These are phyloP conservation scores for Schizopora paradoxa DNA, from an alignment of 1,284 basidiomycete species.

Conservation along the genomic window DNA sequence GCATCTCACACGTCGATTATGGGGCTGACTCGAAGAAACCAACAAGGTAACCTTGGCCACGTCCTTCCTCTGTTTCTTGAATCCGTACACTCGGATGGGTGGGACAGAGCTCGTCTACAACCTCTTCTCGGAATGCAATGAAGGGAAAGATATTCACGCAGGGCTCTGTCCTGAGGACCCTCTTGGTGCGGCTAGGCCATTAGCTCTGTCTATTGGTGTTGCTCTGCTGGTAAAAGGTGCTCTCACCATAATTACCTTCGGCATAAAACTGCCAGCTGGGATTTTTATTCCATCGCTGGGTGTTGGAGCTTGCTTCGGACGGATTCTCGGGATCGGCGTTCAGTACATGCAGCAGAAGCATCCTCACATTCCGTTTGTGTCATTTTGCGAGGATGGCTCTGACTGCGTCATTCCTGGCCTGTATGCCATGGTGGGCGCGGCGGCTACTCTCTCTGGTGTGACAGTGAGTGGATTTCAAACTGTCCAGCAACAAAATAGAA, in stretches of 20 bases:
- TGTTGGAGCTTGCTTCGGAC: conserved; percentile 93
- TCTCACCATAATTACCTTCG: conserved; percentile 89
- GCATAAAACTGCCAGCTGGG: conserved; percentile 90
- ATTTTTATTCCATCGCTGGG: conserved; percentile 97
- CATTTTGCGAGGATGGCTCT: conserved; percentile 56
- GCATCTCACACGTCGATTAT: background rate
- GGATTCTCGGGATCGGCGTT: conserved; percentile 81
- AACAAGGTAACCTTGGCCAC: conserved; percentile 73
- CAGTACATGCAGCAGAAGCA: conserved; percentile 72
- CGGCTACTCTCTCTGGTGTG: conserved; percentile 83
- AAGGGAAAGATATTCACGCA: conserved; percentile 48
- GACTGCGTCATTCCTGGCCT: conserved; percentile 79
- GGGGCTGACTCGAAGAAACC: conserved; percentile 2
- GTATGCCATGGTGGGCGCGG: conserved; percentile 92
- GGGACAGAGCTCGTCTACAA: conserved; percentile 93
- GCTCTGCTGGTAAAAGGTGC: conserved; percentile 80
- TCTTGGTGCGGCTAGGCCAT: conserved; percentile 59
- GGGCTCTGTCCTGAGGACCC: conserved; percentile 71
- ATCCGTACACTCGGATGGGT: conserved; percentile 89
- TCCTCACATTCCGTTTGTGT: conserved; percentile 62
- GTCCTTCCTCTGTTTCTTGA: conserved; percentile 77
- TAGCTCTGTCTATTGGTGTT: conserved; percentile 62
- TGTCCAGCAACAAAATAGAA: too few species aligned
- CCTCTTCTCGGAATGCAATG: conserved; percentile 82
- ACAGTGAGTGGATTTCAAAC: conserved; percentile 53